Evolutionary conservation across 2,329 filamentous ascomycete species (phyloP).

Genomic region (Fusarium annulatum): DNA sequence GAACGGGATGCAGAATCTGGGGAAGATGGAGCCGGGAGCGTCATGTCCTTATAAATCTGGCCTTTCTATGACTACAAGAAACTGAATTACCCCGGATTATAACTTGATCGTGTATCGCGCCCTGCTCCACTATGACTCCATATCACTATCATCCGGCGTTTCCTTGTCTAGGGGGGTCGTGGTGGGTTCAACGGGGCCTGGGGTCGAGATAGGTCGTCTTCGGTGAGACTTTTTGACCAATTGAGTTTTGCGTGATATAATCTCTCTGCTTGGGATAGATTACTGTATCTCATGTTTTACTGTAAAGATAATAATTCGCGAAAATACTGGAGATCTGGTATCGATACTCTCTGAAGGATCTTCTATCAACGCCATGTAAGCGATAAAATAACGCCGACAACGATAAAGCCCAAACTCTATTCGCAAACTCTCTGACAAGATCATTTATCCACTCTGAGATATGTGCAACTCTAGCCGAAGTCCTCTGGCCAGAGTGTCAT

Average conservation of each 20-base stretch:
- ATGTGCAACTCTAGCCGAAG: conserved; percentile 3
- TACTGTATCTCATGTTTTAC: background rate
- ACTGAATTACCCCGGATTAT: conserved; percentile 31
- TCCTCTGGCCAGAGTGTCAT: background rate
- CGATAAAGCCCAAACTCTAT: background rate
- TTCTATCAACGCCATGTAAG: background rate
- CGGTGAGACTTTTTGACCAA: background rate
- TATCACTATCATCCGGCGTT: conserved; percentile 13
- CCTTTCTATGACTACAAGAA: conserved; percentile 26
- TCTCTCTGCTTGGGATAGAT: background rate
- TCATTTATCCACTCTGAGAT: background rate
- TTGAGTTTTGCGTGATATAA: conserved; percentile 9
- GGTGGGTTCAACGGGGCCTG: background rate
- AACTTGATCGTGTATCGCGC: conserved; percentile 25
- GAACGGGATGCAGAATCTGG: conserved; percentile 17
- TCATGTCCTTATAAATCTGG: conserved; percentile 13
- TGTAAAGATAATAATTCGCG: too few relatives aligned
- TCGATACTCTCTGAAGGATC: background rate
- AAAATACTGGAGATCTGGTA: background rate
- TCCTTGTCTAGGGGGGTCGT: background rate
- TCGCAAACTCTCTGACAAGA: background rate
- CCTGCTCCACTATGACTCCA: conserved; percentile 15
- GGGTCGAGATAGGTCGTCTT: background rate
- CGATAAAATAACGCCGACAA: background rate
- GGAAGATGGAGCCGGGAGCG: conserved; percentile 21